Conservation (phyloP, 768 basidiomycete genomes). For the Termitomyces heimii region DNA sequence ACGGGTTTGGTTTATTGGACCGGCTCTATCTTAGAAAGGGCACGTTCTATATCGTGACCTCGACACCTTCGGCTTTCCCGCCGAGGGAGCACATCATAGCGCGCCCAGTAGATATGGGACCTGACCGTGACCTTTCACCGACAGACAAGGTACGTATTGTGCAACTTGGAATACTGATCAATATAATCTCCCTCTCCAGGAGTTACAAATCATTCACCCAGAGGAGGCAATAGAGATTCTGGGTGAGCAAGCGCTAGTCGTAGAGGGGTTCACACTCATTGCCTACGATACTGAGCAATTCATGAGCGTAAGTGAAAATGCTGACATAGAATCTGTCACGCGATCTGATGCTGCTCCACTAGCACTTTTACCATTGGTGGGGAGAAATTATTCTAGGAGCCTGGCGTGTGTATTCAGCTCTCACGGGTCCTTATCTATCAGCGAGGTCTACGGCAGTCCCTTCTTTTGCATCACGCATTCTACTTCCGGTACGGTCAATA, state of each 20-base stretch:
- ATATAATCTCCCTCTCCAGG: not conserved
- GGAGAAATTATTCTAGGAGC: constrained; percentile 20
- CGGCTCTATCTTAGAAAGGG: constrained; percentile 73
- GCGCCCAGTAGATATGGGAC: constrained; percentile 18
- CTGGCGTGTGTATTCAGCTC: constrained; percentile 17
- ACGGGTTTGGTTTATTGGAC: constrained; percentile 72
- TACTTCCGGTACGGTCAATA: constrained; percentile 15
- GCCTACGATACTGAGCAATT: constrained; percentile 18
- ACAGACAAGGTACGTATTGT: constrained; percentile 20
- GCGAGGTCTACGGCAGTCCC: not conserved
- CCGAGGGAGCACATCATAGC: constrained; percentile 37
- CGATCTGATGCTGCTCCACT: not conserved
- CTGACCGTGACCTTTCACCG: constrained; percentile 19
- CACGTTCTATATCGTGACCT: constrained; percentile 63
- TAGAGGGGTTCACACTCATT: constrained; percentile 16
- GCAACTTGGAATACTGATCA: too few species aligned
- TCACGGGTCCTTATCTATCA: not conserved
- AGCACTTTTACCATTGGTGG: constrained; percentile 24
- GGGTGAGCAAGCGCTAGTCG: constrained; percentile 11
- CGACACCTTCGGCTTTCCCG: constrained; percentile 33
- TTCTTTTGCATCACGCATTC: constrained; percentile 13
- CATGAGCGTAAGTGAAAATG: constrained; percentile 13
- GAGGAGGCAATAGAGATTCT: constrained; percentile 10
- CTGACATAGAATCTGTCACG: not conserved
- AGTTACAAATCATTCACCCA: constrained; percentile 14